Evolutionary conservation across 2,329 filamentous ascomycete genomes (phyloP).

Genomic region (Aspergillus sp.): DNA sequence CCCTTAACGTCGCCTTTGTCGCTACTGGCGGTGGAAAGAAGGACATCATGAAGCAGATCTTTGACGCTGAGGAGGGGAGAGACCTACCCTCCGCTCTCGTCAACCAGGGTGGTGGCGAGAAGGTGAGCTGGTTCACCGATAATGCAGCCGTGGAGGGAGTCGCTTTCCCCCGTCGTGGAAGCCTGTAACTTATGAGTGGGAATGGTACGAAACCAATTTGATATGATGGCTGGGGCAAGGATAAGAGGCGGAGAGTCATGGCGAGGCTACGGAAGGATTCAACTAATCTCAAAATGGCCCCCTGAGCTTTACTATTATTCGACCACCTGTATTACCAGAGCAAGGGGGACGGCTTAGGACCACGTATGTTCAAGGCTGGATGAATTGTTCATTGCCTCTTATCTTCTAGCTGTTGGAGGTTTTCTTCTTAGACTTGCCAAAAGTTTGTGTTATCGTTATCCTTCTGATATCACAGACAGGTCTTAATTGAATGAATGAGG

Average conservation of each 20-base stretch:
- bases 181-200: conserved; percentile 46
- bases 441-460: conserved; percentile 11
- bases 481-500: neutral
- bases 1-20: conserved; percentile 83
- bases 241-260: neutral
- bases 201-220: neutral
- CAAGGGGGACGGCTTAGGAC: neutral
- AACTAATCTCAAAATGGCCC: neutral
- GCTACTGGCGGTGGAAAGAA: conserved; percentile 88
- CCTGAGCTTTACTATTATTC: neutral
- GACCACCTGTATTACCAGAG: neutral
- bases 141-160: conserved; percentile 82
- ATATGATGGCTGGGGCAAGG: neutral
- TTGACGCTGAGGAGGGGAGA: conserved; percentile 71
- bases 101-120: conserved; percentile 79
- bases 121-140: conserved; percentile 95
- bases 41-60: conserved; percentile 88
- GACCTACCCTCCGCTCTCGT: conserved; percentile 83
- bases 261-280: neutral
- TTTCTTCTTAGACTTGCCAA: conserved; percentile 1
- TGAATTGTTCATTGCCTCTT: conserved; percentile 1
- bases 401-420: neutral
- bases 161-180: conserved; percentile 73
- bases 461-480: conserved; percentile 11
- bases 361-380: neutral